Conservation (phyloP, 2,329 filamentous ascomycete genomes). For the Diaporthe nobilis region DNA sequence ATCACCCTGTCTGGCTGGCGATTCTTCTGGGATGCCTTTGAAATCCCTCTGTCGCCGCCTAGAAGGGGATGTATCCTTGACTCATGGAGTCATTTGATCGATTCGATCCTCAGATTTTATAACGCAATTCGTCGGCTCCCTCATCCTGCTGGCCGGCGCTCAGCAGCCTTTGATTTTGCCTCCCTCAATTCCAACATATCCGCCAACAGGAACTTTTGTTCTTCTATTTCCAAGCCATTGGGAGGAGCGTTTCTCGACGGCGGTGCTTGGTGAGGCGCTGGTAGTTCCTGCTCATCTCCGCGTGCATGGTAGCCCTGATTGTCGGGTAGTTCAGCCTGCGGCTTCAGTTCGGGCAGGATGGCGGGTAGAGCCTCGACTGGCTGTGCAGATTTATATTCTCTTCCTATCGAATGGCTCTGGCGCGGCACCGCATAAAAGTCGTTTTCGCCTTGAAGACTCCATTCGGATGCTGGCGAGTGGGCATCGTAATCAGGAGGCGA, state of each 20-base stretch:
- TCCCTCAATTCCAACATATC: constrained; percentile 38
- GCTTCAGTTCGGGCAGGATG: constrained; percentile 38
- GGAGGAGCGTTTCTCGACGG: constrained; percentile 34
- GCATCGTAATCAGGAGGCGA: constrained; percentile 41
- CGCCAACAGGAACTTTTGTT: constrained; percentile 40
- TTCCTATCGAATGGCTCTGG: neutral
- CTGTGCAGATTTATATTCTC: neutral
- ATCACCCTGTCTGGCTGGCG: neutral
- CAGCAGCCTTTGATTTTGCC: constrained; percentile 22
- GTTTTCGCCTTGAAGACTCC: constrained; percentile 34
- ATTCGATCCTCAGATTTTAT: neutral
- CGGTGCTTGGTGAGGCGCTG: constrained; percentile 40
- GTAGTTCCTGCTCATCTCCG: constrained; percentile 40
- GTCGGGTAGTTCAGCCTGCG: constrained; percentile 40
- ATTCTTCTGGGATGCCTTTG: neutral
- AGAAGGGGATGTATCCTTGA: neutral
- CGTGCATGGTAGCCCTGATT: constrained; percentile 36
- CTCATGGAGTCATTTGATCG: neutral
- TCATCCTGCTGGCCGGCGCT: constrained; percentile 37
- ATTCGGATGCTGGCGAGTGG: constrained; percentile 35
- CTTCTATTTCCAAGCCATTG: constrained; percentile 39
- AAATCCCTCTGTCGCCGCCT: neutral
- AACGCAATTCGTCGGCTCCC: neutral
- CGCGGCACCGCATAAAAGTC: constrained; percentile 28
- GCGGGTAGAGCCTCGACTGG: constrained; percentile 38